These are phyloP conservation scores for Ophiorrhiza pumila DNA, from an alignment of 257 asterid genomes.

Conservation along the genomic window DNA sequence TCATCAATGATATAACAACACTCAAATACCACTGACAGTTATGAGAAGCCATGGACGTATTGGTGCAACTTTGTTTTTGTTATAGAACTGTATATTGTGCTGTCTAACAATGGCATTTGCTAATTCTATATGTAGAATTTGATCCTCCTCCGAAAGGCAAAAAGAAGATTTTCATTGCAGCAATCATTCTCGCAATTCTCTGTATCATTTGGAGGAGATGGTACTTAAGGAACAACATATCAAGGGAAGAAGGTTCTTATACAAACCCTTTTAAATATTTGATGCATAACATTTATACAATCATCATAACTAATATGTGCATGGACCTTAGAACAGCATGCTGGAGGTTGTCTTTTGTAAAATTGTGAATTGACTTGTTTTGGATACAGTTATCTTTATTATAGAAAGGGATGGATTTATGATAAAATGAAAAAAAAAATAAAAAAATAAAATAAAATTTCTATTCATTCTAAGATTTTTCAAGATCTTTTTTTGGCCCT, in stretches of 20 bases:
- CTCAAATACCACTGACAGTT: too few relatives aligned
- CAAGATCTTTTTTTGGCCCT: too few relatives aligned
- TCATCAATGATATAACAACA: not conserved
- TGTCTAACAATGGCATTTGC: conserved; percentile 14
- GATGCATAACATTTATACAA: not conserved
- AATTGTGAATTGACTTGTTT: too few relatives aligned
- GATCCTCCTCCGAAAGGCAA: conserved; percentile 38
- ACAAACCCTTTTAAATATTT: not conserved
- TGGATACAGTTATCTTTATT: too few relatives aligned
- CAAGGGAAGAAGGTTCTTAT: conserved; percentile 56
- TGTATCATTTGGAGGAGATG: conserved; percentile 37
- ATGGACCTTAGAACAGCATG: not conserved
- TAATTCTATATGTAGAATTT: conserved; percentile 35
- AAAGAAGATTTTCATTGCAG: conserved; percentile 37
- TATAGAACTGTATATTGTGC: too few relatives aligned
- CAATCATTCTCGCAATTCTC: conserved; percentile 27
- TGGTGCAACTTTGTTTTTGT: not conserved
- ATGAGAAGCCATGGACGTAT: too few relatives aligned
- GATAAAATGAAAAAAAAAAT: not conserved
- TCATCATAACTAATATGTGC: too few relatives aligned
- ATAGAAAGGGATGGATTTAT: not conserved
- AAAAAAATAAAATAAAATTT: too few relatives aligned
- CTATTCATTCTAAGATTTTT: not conserved
- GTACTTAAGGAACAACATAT: conserved; percentile 26
- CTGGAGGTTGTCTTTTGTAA: not conserved